phyloP scores from a whole-genome alignment of 2,329 filamentous ascomycete genomes.

The Monilinia aucupariae region DNA sequence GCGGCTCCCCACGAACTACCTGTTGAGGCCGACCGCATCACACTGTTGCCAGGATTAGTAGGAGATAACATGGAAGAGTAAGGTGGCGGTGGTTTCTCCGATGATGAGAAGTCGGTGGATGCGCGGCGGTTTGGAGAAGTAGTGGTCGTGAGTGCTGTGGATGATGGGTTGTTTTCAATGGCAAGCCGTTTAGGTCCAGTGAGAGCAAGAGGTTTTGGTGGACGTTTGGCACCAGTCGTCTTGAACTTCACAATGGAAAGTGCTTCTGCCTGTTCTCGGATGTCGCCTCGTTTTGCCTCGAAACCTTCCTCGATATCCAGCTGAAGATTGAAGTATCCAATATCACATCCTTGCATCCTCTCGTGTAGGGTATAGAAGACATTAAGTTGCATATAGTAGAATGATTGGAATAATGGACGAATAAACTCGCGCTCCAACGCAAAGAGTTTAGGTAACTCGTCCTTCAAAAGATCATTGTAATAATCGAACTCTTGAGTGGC shows the following conservation, averaged over 20 bases:
- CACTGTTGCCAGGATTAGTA: slow-evolving; percentile 26
- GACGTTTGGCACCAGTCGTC: slow-evolving; percentile 65
- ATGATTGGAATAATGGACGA: slow-evolving; percentile 92
- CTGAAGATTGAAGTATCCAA: slow-evolving; percentile 93
- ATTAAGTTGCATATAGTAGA: slow-evolving; percentile 99
- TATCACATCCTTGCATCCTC: slow-evolving; percentile 95
- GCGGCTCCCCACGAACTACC: slow-evolving; percentile 42
- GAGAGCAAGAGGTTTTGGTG: slow-evolving; percentile 28
- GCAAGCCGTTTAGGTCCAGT: slow-evolving; percentile 24
- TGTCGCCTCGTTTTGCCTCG: slow-evolving; percentile 78
- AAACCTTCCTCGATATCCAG: slow-evolving; percentile 90
- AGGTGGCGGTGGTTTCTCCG: slow-evolving; percentile 62
- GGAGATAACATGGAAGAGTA: slow-evolving; percentile 46
- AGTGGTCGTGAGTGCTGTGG: slow-evolving; percentile 26
- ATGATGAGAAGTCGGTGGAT: slow-evolving; percentile 39
- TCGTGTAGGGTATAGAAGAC: slow-evolving; percentile 98
- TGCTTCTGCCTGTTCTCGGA: slow-evolving; percentile 77
- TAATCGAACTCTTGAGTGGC: slow-evolving; percentile 96
- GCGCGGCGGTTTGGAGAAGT: slow-evolving; percentile 36
- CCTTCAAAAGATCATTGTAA: slow-evolving; percentile 95
- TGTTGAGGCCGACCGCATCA: slow-evolving; percentile 40
- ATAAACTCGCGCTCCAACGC: slow-evolving; percentile 89
- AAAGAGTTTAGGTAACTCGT: slow-evolving; percentile 90
- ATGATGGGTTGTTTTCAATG: slow-evolving; percentile 19
- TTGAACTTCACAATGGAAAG: slow-evolving; percentile 88